Evolutionary conservation across 768 basidiomycete species (phyloP), one percentile per base, ranked within the genome.

Genomic region (Dioszegia crocea): DNA sequence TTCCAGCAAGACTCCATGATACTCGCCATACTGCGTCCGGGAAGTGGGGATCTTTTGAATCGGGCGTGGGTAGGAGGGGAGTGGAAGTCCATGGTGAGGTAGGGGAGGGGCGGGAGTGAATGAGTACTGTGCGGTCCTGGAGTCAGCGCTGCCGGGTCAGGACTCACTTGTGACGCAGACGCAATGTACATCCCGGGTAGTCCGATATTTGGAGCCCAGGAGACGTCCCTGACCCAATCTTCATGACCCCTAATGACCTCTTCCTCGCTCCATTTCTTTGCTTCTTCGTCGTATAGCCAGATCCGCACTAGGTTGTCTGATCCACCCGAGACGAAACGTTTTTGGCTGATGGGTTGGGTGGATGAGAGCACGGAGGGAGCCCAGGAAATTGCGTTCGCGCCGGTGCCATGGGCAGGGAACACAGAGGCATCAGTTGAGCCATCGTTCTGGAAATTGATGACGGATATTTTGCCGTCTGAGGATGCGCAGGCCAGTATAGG

Each of bases 21-120:
- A 97, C 91, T n/a, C 93, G 84, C 96, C 94, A 99, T 24, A 97
- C 92, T 4, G 92, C 91, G 74, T 98, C 94, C 1, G 91, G 89
- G 80, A 98, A 98, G 75, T 88, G 91, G 23, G 88, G 88, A 16
- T 84, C 80, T 6, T 82, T 80, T 4, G 80, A 79, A 0, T 72
- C 64, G 6, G 78, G 65, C 1, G 78, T 74, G 77, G 80, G 77
- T 1, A 70, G 66, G 5, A 78, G 63, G 3, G 75, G 59, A 11
- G 68, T 71, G 1, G 77, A 76, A 2, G 64, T 60, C 76, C 76
- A 78, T 9, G 76, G 65, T 14, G 70, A 58, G 14, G 66, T 59
- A 11, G 76, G 68, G 3, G 71, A 61, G 0, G 73, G 59, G 24
- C 73, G 66, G 30, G 66, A 64, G 63, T 78, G 77, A 52, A 78